Evolutionary conservation across 1,139 yeast genomes (phyloP).

Genomic region (Geotrichum cucujoidarum): DNA sequence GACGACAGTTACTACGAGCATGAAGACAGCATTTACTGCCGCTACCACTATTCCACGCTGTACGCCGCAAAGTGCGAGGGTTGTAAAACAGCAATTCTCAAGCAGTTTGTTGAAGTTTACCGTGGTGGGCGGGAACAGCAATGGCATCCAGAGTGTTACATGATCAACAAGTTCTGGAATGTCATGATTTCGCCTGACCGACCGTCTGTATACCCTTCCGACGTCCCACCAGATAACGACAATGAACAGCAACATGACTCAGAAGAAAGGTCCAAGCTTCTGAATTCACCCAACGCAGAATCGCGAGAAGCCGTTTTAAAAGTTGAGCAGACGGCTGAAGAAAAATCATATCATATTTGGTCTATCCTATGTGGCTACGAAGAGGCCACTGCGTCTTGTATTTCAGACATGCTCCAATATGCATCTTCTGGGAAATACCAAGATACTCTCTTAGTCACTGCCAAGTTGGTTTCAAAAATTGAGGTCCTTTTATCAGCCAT

Average conservation of each 20-base stretch:
- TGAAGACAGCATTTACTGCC: constrained; percentile 77
- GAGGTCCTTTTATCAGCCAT: constrained; percentile 75
- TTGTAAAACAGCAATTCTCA: constrained; percentile 82
- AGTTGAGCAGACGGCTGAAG: constrained; percentile 60
- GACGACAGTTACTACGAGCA: constrained; percentile 94
- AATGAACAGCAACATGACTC: neutral
- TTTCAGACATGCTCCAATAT: constrained; percentile 84
- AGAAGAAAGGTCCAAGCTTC: neutral
- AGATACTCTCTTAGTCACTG: constrained; percentile 69
- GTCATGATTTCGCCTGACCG: constrained; percentile 40
- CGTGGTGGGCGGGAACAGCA: constrained; percentile 93
- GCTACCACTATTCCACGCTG: constrained; percentile 78
- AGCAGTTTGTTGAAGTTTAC: constrained; percentile 88
- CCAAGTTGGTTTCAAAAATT: constrained; percentile 67
- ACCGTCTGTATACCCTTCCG: constrained; percentile 8
- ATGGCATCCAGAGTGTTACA: constrained; percentile 99
- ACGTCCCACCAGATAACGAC: neutral
- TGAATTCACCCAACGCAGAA: neutral
- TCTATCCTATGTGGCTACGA: constrained; percentile 81
- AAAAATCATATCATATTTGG: constrained; percentile 78
- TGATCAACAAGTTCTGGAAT: constrained; percentile 97
- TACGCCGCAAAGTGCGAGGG: constrained; percentile 93
- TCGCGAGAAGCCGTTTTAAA: constrained; percentile 41
- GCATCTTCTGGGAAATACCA: constrained; percentile 73
- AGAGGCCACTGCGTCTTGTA: constrained; percentile 83